phyloP scores from a whole-genome alignment of 1,139 yeast genomes.

The Geotrichum reessii region DNA sequence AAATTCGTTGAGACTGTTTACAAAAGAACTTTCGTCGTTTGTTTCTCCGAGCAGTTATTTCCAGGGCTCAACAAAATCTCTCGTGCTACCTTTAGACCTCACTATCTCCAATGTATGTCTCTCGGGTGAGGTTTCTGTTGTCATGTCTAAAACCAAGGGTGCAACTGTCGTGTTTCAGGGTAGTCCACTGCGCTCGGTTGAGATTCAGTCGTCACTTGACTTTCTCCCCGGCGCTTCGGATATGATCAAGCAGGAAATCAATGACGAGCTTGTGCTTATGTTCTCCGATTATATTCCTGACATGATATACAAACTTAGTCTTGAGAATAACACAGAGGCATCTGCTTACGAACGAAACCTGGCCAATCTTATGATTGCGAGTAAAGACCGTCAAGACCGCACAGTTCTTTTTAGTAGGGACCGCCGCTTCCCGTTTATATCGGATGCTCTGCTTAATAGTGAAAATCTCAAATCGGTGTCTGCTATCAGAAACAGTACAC shows the following conservation, averaged over 20 bases:
- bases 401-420: background rate
- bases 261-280: conserved; percentile 61
- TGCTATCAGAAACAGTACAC: background rate
- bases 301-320: conserved; percentile 54
- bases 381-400: background rate
- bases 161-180: conserved; percentile 66
- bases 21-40: conserved; percentile 45
- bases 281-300: conserved; percentile 76
- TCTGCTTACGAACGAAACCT: background rate
- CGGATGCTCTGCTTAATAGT: background rate
- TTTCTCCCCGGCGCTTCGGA: conserved; percentile 67
- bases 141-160: conserved; percentile 63
- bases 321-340: background rate
- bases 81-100: conserved; percentile 62
- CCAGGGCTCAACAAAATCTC: conserved; percentile 50
- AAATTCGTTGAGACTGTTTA: conserved; percentile 51
- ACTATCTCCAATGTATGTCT: conserved; percentile 57
- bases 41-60: conserved; percentile 48
- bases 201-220: conserved; percentile 68
- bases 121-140: conserved; percentile 65
- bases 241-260: conserved; percentile 63
- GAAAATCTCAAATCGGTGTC: background rate
- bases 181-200: conserved; percentile 70
- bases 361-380: background rate
- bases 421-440: background rate